phyloP scores from a whole-genome alignment of 176 grass and related monocot genomes.

The Paspalum notatum region DNA sequence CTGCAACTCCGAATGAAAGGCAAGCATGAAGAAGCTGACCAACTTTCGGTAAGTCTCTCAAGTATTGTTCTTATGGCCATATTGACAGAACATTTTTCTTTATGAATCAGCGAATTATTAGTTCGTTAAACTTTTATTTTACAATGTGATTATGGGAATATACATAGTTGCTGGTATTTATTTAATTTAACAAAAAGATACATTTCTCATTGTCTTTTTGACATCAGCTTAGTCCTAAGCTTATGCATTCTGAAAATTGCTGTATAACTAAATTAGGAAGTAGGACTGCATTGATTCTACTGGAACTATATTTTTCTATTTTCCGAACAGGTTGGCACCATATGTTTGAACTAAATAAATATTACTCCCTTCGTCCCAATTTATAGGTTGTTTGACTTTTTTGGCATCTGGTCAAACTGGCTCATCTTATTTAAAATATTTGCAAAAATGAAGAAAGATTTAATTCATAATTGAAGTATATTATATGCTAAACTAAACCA shows the following conservation, averaged over 20 bases:
- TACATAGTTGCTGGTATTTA: background rate
- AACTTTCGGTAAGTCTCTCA: constrained; percentile 75
- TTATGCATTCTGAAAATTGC: background rate
- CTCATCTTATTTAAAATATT: no score
- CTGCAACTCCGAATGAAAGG: constrained; percentile 95
- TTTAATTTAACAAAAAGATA: background rate
- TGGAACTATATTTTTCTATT: background rate
- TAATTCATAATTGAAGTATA: no score
- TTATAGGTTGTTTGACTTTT: no score
- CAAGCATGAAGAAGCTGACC: constrained; percentile 81
- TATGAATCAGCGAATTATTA: constrained; percentile 30
- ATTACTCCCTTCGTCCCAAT: no score
- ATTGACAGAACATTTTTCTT: background rate
- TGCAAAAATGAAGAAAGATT: no score
- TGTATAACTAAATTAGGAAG: background rate
- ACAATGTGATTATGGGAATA: background rate
- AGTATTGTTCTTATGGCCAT: constrained; percentile 38
- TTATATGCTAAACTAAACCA: no score
- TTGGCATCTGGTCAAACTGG: no score
- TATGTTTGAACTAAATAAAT: constrained; percentile 2
- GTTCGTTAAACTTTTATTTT: constrained; percentile 7
- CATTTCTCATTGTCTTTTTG: background rate
- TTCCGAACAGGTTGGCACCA: background rate
- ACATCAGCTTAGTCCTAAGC: background rate
- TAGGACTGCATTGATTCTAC: background rate